phyloP scores from a whole-genome alignment of 805 yeast genomes.

The Candida coleopterorum region DNA sequence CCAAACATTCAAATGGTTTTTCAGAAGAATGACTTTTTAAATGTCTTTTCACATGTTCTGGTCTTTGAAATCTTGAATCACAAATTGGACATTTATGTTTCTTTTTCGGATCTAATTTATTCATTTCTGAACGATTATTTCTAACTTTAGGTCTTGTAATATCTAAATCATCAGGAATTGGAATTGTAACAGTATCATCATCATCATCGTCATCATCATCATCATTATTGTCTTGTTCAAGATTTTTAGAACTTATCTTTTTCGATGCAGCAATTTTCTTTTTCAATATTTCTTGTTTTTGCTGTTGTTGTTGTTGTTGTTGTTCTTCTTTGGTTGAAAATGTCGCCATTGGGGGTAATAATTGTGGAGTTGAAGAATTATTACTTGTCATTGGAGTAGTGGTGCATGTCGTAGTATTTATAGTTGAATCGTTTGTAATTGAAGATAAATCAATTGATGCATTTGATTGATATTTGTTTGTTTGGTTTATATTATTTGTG shows the following conservation, averaged over 20 bases:
- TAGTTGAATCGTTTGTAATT: slow-evolving; percentile 22
- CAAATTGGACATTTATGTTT: slow-evolving; percentile 63
- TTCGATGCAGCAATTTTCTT: neutral
- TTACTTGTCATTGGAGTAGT: slow-evolving; percentile 1
- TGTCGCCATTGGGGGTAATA: slow-evolving; percentile 33
- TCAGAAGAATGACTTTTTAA: slow-evolving; percentile 55
- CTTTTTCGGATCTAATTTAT: slow-evolving; percentile 43
- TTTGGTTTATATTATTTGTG: too few species aligned
- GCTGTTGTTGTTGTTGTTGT: neutral
- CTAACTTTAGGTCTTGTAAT: slow-evolving; percentile 10
- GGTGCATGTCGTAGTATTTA: slow-evolving; percentile 2
- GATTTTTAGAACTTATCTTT: neutral
- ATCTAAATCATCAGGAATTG: slow-evolving; percentile 9
- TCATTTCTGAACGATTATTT: slow-evolving; percentile 20
- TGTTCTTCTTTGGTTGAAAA: slow-evolving; percentile 11
- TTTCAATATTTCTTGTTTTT: neutral
- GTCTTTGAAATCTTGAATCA: slow-evolving; percentile 58
- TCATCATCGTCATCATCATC: slow-evolving; percentile 4
- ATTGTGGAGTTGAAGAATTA: slow-evolving; percentile 8
- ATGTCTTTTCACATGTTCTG: slow-evolving; percentile 68
- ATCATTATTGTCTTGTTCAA: neutral
- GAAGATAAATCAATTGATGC: slow-evolving; percentile 53
- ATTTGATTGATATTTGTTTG: slow-evolving; percentile 35
- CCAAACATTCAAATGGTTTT: slow-evolving; percentile 53
- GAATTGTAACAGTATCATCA: slow-evolving; percentile 9